These are phyloP conservation scores for Pulveroboletus sp. DNA, from an alignment of 768 basidiomycete species.

Conservation along the genomic window DNA sequence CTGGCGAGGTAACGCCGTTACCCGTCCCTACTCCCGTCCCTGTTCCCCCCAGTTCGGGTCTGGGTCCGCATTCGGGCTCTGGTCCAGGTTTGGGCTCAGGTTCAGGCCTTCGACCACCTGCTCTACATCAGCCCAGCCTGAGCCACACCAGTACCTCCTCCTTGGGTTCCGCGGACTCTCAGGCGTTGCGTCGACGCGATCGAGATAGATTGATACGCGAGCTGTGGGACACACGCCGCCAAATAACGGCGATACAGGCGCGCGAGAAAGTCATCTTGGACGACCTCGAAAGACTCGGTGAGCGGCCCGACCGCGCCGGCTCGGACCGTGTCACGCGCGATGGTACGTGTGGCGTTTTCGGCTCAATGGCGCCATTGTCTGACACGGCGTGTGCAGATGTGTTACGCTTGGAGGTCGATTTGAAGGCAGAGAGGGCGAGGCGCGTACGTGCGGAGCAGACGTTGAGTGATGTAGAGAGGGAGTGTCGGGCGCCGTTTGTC, in stretches of 20 bases:
- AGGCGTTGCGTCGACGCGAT: neutral
- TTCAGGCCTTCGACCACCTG: neutral
- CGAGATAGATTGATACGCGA: conserved; percentile 21
- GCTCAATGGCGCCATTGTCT: too few relatives aligned
- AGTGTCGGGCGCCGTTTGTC: conserved; percentile 52
- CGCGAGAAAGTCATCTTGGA: conserved; percentile 24
- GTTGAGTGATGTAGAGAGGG: conserved; percentile 46
- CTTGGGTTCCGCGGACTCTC: neutral
- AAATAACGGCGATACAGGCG: conserved; percentile 19
- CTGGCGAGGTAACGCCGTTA: conserved; percentile 1
- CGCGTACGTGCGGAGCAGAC: conserved; percentile 43
- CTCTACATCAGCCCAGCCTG: neutral
- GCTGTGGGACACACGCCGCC: conserved; percentile 27
- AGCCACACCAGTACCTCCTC: neutral
- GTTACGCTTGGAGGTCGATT: conserved; percentile 30
- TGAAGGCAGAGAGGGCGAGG: conserved; percentile 35
- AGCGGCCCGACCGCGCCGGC: neutral
- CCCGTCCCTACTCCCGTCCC: neutral
- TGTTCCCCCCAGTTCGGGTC: neutral
- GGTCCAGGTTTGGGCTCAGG: too few relatives aligned
- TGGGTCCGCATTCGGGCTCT: too few relatives aligned
- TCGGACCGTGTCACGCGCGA: conserved; percentile 6
- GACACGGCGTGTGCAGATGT: conserved; percentile 8
- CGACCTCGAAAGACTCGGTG: conserved; percentile 20
- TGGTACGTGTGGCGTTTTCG: conserved; percentile 7